These are phyloP conservation scores for Iberis pinnata DNA, from an alignment of 345 rosid species.

Conservation along the genomic window DNA sequence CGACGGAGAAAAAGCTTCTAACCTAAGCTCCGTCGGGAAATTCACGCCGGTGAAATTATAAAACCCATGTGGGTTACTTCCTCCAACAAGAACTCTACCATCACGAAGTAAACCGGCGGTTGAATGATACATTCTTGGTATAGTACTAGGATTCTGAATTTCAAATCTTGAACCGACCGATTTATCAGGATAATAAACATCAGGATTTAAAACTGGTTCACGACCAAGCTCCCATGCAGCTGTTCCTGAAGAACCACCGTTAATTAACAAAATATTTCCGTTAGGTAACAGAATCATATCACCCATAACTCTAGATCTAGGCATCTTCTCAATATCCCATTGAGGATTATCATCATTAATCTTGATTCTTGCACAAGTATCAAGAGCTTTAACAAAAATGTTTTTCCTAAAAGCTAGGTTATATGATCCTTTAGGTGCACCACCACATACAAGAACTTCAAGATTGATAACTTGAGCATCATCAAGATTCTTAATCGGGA, in stretches of 20 bases:
- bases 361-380: conserved; percentile 45
- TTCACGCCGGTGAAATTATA: conserved; percentile 47
- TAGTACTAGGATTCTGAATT: conserved; percentile 35
- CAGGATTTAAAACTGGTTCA: conserved; percentile 38
- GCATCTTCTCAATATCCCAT: conserved; percentile 55
- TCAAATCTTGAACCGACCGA: conserved; percentile 36
- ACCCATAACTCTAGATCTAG: conserved; percentile 56
- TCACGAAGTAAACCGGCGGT: conserved; percentile 49
- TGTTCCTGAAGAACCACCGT: conserved; percentile 47
- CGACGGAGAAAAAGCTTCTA: conserved; percentile 56
- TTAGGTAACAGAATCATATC: too few relatives aligned
- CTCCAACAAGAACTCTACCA: conserved; percentile 55
- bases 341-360: conserved; percentile 40
- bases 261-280: conserved; percentile 49
- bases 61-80: conserved; percentile 52
- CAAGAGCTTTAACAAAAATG: conserved; percentile 25
- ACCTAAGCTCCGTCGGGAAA: conserved; percentile 54
- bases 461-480: too few relatives aligned
- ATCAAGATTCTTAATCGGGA: conserved; percentile 53
- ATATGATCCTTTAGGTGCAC: conserved; percentile 51
- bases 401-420: too few relatives aligned
- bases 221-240: conserved; percentile 51
- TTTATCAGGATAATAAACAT: conserved; percentile 34
- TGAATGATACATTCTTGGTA: conserved; percentile 68
- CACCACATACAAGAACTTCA: too few relatives aligned